A percentile compares a stretch with the other conserved stretches of the same genome.
phyloP scores from a whole-genome alignment of 2,329 filamentous ascomycete genomes.

The Colletotrichum paranaense region DNA sequence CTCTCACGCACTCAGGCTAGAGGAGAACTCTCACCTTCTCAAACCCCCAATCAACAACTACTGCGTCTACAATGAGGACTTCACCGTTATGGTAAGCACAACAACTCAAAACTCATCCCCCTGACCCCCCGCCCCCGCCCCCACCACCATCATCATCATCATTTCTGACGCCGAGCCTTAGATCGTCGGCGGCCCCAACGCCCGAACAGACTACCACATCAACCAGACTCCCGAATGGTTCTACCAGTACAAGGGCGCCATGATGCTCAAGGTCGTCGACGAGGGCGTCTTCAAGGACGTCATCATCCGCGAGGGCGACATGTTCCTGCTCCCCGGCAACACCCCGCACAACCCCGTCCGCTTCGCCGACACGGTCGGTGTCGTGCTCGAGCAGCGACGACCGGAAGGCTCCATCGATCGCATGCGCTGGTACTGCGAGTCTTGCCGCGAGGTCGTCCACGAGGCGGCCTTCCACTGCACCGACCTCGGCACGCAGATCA shows the following conservation, averaged over 20 bases:
- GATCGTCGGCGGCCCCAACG: constrained; percentile 97
- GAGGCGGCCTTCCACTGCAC: constrained; percentile 90
- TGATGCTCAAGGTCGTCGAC: constrained; percentile 94
- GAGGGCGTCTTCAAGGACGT: constrained; percentile 80
- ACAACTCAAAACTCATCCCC: no score
- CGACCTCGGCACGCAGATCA: constrained; percentile 94
- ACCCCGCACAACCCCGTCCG: constrained; percentile 97
- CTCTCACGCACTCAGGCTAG: constrained; percentile 70
- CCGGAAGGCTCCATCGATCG: constrained; percentile 77
- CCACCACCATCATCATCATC: no score
- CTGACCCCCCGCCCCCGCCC: no score
- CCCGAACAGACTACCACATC: constrained; percentile 97
- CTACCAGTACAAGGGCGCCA: constrained; percentile 93
- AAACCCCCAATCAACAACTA: constrained; percentile 97
- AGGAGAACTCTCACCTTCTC: constrained; percentile 90
- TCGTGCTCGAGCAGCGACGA: constrained; percentile 89
- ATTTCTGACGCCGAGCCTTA: constrained; percentile 41
- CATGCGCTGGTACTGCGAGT: constrained; percentile 89
- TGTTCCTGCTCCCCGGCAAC: constrained; percentile 93
- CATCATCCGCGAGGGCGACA: constrained; percentile 89
- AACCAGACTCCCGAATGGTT: constrained; percentile 98
- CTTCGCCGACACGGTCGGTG: constrained; percentile 92
- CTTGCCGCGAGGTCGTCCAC: constrained; percentile 80
- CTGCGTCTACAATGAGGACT: constrained; percentile 89
- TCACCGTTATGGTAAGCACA: constrained; percentile 79